Evolutionary conservation across 441 rosid species (phyloP), one percentile per base, ranked within the genome.

Genomic region (Adansonia grandidieri): DNA sequence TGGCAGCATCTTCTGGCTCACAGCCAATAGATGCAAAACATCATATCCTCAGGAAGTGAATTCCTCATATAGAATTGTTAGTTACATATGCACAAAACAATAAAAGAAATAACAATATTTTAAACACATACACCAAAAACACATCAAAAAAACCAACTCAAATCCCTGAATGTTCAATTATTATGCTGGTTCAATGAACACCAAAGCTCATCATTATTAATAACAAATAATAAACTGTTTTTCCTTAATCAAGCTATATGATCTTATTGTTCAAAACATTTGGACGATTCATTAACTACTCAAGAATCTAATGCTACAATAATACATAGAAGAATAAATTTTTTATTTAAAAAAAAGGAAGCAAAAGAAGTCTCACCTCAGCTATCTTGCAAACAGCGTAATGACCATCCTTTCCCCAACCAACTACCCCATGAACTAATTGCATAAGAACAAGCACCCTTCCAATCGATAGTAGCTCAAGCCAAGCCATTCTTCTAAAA

Each of bases 351-450:
- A 32, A 3, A 22, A 20, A 60, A 10, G 8, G 9, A 22, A 9
- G 5, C n/a, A 53, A 62, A 63, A 6, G 64, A 63, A 20, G 44
- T 53, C 73, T 84, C 0, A 90, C 99, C 97, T 96, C 97, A 14
- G 99, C 99, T 24, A 96, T 89, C 82, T 89, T 93, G 89, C 98
- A 96, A 71, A 80, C 51, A 63, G 89, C 91, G 84, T 84, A 94
- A 61, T 96, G 99, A 54, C 98, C 99, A 48, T 94, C 97, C 78
- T 89, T 91, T 11, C 98, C 99, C 99, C 99, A 96, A 32, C 93
- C 85, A 56, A 86, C 78, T 77, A 87, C 86, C 62, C 94, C 93
- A 85, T 85, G 71, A 28, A 86, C 69, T 77, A 91, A 82, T 79
- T 88, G 97, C 78, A 93, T 84, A 80, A 91, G 82, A 76, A 89